phyloP scores from a whole-genome alignment of 2,329 filamentous ascomycete genomes.

The Lecanicillium sp. region DNA sequence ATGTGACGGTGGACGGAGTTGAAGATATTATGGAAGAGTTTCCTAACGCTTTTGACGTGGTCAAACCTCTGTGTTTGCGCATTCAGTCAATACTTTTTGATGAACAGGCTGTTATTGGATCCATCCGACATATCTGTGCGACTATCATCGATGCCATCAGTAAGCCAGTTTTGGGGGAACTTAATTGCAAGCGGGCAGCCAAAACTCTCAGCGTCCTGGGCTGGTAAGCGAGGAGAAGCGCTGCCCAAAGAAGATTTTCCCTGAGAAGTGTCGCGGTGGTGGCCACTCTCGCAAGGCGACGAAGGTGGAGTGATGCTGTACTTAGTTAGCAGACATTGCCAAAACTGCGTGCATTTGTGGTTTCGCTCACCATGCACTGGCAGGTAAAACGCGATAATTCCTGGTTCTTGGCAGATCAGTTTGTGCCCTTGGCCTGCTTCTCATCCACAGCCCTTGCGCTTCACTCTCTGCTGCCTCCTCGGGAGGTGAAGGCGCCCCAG shows the following conservation, averaged over 20 bases:
- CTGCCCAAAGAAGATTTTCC: background rate
- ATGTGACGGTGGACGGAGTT: constrained; percentile 7
- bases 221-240: background rate
- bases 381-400: background rate
- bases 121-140: too few relatives aligned
- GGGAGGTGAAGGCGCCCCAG: background rate
- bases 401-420: background rate
- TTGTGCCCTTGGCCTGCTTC: background rate
- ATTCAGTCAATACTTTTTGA: constrained; percentile 10
- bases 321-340: background rate
- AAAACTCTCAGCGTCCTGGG: background rate
- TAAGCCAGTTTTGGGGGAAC: background rate
- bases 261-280: background rate
- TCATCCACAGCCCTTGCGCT: background rate
- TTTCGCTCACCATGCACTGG: background rate
- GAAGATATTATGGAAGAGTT: constrained; percentile 11
- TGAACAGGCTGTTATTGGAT: too few relatives aligned
- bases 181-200: background rate
- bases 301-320: background rate
- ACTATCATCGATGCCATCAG: background rate
- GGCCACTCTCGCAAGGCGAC: background rate
- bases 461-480: background rate
- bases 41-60: constrained; percentile 8
- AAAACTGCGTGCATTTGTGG: too few relatives aligned
- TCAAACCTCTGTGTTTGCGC: constrained; percentile 12